Conservation (phyloP, 2,329 filamentous ascomycete genomes). For the Venturia carpophila region DNA sequence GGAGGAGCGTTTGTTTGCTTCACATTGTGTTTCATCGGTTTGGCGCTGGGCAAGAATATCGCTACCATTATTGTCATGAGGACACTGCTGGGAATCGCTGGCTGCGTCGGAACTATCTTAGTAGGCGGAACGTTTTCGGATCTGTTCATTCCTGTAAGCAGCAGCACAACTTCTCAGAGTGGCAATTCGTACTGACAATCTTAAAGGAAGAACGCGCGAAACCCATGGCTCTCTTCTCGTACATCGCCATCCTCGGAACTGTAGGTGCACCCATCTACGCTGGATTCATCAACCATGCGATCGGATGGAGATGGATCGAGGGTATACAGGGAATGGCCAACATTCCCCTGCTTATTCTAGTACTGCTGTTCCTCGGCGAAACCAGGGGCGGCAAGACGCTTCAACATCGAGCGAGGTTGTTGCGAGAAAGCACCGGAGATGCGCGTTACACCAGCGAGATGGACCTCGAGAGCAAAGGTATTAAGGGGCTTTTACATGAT, state of each 20-base stretch:
- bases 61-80: slow-evolving; percentile 67
- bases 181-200: background rate
- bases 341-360: slow-evolving; percentile 53
- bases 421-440: slow-evolving; percentile 36
- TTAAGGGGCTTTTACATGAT: slow-evolving; percentile 35
- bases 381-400: slow-evolving; percentile 75
- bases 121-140: slow-evolving; percentile 85
- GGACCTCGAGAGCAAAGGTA: slow-evolving; percentile 58
- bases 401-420: slow-evolving; percentile 59
- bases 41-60: slow-evolving; percentile 60
- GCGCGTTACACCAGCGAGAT: slow-evolving; percentile 70
- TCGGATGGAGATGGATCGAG: slow-evolving; percentile 79
- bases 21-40: slow-evolving; percentile 62
- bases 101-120: slow-evolving; percentile 75
- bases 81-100: slow-evolving; percentile 67
- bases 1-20: slow-evolving; percentile 64
- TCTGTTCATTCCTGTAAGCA: slow-evolving; percentile 62
- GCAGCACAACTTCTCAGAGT: slow-evolving; percentile 48
- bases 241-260: slow-evolving; percentile 67
- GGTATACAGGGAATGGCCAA: slow-evolving; percentile 73
- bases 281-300: slow-evolving; percentile 58
- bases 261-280: slow-evolving; percentile 67
- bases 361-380: slow-evolving; percentile 68
- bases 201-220: slow-evolving; percentile 34
- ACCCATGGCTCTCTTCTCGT: slow-evolving; percentile 81